phyloP scores from a whole-genome alignment of 2,329 filamentous ascomycete genomes.

The Colletotrichum sp. region DNA sequence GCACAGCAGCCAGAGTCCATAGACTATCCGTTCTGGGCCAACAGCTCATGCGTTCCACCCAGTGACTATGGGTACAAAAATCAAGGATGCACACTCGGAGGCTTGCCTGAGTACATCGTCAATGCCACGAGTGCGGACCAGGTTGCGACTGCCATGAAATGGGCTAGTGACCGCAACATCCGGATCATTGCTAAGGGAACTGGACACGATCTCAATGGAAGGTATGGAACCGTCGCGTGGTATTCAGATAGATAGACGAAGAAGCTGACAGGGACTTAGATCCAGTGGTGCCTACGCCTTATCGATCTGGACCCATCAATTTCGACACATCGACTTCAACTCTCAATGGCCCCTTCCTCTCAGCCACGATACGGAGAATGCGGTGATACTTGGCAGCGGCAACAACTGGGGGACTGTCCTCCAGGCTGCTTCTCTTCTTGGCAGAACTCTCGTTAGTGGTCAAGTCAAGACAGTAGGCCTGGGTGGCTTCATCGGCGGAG shows the following conservation, averaged over 20 bases:
- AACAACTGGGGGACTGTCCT: conserved; percentile 40
- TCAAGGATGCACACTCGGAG: conserved; percentile 31
- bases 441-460: conserved; percentile 48
- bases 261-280: not conserved
- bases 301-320: conserved; percentile 20
- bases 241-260: conserved; percentile 23
- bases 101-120: conserved; percentile 39
- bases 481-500: conserved; percentile 33
- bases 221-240: conserved; percentile 32
- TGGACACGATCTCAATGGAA: conserved; percentile 60
- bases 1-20: not conserved
- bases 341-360: not conserved
- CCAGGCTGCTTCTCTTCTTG: conserved; percentile 40
- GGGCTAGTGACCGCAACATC: conserved; percentile 39
- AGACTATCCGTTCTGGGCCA: not conserved
- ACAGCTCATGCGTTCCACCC: not conserved
- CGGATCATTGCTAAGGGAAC: conserved; percentile 58
- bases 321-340: not conserved
- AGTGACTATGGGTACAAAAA: not conserved
- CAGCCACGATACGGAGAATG: not conserved
- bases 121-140: conserved; percentile 37
- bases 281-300: conserved; percentile 21
- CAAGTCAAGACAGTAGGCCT: conserved; percentile 64
- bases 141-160: conserved; percentile 19
- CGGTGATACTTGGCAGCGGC: not conserved